These are phyloP conservation scores for Termitomyces sp. DNA, from an alignment of 768 basidiomycete genomes.

Conservation along the genomic window DNA sequence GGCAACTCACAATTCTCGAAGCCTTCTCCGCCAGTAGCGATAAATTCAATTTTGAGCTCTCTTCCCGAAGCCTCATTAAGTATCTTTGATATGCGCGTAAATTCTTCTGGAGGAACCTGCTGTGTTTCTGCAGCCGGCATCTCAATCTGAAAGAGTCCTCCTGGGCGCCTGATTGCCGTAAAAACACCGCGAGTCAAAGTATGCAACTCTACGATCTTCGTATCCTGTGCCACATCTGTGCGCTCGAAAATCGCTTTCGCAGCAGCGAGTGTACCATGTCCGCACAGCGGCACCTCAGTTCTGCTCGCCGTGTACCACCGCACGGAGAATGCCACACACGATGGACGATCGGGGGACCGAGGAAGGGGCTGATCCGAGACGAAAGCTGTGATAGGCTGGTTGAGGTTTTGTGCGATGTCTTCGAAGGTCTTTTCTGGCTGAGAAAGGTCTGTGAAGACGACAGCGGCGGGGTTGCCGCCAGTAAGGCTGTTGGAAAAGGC, in stretches of 20 bases:
- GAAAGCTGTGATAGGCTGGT: constrained; percentile 30
- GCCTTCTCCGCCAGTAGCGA: constrained; percentile 28
- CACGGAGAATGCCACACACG: constrained; percentile 26
- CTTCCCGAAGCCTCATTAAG: constrained; percentile 34
- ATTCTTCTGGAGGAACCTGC: constrained; percentile 25
- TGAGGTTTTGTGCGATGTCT: constrained; percentile 36
- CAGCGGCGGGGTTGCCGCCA: constrained; percentile 40
- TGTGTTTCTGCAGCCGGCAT: constrained; percentile 24
- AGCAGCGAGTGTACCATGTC: constrained; percentile 42
- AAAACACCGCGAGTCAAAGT: constrained; percentile 21
- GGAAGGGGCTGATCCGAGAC: constrained; percentile 6
- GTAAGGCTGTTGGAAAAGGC: constrained; percentile 38
- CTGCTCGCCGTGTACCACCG: constrained; percentile 31
- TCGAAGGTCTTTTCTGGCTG: constrained; percentile 23
- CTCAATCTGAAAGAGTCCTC: constrained; percentile 32
- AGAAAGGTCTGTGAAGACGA: constrained; percentile 31
- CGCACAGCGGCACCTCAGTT: constrained; percentile 30
- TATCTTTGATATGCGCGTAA: constrained; percentile 21
- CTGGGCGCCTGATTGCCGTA: constrained; percentile 24
- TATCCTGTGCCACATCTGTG: constrained; percentile 20
- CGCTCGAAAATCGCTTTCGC: constrained; percentile 33
- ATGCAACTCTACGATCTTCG: constrained; percentile 30
- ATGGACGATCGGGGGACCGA: constrained; percentile 1
- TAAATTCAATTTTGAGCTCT: constrained; percentile 30
- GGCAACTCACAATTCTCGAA: constrained; percentile 26